These are phyloP conservation scores for Sorghum bicolor DNA, from an alignment of 176 grass and related monocot genomes.

Conservation along the genomic window DNA sequence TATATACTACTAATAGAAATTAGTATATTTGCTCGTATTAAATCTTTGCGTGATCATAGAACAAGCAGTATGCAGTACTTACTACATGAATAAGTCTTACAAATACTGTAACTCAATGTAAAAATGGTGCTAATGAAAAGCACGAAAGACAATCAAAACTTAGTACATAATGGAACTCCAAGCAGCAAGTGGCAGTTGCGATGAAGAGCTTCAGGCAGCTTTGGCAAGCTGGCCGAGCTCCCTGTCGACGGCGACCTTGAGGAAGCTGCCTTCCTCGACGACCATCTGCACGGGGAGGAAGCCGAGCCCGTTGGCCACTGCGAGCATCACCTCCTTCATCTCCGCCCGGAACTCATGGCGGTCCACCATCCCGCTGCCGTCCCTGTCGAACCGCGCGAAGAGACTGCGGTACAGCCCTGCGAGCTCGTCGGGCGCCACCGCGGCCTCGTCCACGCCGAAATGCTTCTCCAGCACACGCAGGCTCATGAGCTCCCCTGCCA, in stretches of 20 bases:
- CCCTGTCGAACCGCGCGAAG: conserved; percentile 53
- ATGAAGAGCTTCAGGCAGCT: not conserved
- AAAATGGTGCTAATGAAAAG: not conserved
- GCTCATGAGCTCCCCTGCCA: no score
- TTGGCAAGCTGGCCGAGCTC: conserved; percentile 41
- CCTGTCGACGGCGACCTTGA: conserved; percentile 60
- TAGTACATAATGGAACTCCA: not conserved
- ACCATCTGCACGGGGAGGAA: conserved; percentile 73
- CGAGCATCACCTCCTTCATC: conserved; percentile 75
- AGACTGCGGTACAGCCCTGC: no score
- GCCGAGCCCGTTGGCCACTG: conserved; percentile 50
- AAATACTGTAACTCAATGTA: no score
- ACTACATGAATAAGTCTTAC: no score
- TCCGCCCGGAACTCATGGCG: conserved; percentile 49
- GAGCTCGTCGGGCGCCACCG: no score
- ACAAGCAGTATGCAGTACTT: no score
- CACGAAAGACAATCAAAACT: not conserved
- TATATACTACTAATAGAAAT: not conserved
- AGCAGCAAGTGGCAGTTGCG: not conserved
- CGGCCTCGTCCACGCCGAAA: no score
- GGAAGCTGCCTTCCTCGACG: conserved; percentile 70
- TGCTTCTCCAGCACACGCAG: no score
- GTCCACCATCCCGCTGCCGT: conserved; percentile 57
- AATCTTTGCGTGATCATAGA: no score
- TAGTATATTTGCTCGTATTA: not conserved